These are phyloP conservation scores for Thielaviopsis euricoi DNA, from an alignment of 2,329 filamentous ascomycete genomes.

Conservation along the genomic window DNA sequence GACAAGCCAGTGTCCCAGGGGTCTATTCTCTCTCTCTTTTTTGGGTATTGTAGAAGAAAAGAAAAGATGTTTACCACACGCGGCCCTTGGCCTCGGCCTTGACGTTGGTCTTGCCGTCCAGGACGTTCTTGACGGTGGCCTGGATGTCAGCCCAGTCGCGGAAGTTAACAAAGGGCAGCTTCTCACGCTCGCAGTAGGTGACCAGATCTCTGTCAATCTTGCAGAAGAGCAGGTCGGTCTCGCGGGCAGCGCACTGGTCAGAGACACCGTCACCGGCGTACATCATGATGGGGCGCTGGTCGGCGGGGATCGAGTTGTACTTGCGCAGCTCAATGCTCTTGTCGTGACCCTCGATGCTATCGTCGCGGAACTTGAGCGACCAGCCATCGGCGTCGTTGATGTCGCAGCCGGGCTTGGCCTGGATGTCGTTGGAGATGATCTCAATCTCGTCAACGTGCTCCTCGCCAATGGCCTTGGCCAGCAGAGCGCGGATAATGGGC, in stretches of 20 bases:
- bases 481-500: constrained; percentile 71
- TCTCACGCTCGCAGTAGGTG: constrained; percentile 67
- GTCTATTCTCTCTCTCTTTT: neutral
- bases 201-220: constrained; percentile 76
- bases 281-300: constrained; percentile 63
- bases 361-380: constrained; percentile 79
- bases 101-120: constrained; percentile 52
- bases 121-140: constrained; percentile 58
- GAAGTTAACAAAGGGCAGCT: constrained; percentile 78
- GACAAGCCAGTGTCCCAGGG: neutral
- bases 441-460: constrained; percentile 62
- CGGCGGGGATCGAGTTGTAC: constrained; percentile 55
- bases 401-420: constrained; percentile 43
- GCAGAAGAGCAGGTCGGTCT: constrained; percentile 86
- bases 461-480: constrained; percentile 63
- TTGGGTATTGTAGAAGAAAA: neutral
- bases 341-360: constrained; percentile 86
- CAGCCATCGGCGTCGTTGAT: constrained; percentile 72
- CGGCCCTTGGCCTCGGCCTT: constrained; percentile 47
- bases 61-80: constrained; percentile 7
- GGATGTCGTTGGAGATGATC: constrained; percentile 79
- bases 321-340: constrained; percentile 84
- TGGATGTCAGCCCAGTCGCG: constrained; percentile 70
- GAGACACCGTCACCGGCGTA: constrained; percentile 93
- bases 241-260: constrained; percentile 77